Base-by-base conservation (phyloP, 1,284 basidiomycete species). In the Testicularia cyperi region DNA sequence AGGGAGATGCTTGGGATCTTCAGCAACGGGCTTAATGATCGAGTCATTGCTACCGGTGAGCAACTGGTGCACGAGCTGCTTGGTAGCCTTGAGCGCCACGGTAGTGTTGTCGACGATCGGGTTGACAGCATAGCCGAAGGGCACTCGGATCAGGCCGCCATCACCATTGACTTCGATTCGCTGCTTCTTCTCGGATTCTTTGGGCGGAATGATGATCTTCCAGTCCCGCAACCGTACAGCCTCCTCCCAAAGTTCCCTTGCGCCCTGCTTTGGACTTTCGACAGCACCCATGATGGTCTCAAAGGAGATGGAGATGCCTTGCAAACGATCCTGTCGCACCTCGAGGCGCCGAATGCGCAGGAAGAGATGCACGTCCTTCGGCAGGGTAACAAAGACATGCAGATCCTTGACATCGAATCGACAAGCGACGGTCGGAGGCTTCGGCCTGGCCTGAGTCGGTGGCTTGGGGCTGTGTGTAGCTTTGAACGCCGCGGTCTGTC, bases 101-200 rank as follows among this genome's bases (percentile, higher is more conserved):
- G 69, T 67, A 6, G 74, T 48, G 53, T 76, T 78, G 56, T 79
- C 78, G 44, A 79, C 68, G 40, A 75, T 68, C 14, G 46, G 38
- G 24, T 87, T 84, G 30, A 92, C 77, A 25, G 87, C 77, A 72
- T 87, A 95, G 6, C 85, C 84, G 70, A 83, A 84, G 0, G 94
- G 92, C 28, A 96, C 86, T 15, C 86, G 83, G 14, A 96, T 74
- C 15, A 85, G 84, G 3, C 84, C 82, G 36, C 83, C 85, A 31
- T 88, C 85, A 18, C 83, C 85, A 32, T 82, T 80, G 29, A 88
- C 78, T 39, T 48, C 18, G 77, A 77, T 35, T 3, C 42, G 34
- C 12, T 29, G 42, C 45, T 49, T 60, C 39, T 52, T 24, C 4
- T 38, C 40, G 5, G 32, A n/a, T n/a, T 26, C 21, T 15, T 39